These are phyloP conservation scores for Mycena haematopus DNA, from an alignment of 768 basidiomycete genomes.

Conservation along the genomic window DNA sequence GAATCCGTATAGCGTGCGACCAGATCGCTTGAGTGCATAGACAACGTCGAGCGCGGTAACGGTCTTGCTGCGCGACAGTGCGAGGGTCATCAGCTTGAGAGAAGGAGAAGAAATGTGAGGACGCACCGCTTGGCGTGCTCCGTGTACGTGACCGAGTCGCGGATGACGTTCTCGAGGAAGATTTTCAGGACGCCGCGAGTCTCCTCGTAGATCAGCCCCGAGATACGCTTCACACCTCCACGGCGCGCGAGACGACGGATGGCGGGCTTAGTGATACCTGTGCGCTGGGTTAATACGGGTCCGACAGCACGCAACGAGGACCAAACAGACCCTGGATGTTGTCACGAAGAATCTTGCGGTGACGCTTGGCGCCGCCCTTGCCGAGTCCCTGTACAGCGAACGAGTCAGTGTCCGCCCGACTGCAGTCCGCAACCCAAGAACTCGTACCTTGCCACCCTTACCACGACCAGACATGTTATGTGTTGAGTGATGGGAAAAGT, in stretches of 20 bases:
- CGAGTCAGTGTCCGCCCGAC: not conserved
- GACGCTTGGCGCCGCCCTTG: not conserved
- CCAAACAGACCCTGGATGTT: not conserved
- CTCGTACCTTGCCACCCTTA: slow-evolving; percentile 84
- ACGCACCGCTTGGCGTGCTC: slow-evolving; percentile 86
- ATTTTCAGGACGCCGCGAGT: slow-evolving; percentile 94
- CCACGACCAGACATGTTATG: slow-evolving; percentile 90
- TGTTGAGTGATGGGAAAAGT: slow-evolving; percentile 22
- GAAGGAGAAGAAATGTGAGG: not conserved
- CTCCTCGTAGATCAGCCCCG: slow-evolving; percentile 47
- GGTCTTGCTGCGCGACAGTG: slow-evolving; percentile 55
- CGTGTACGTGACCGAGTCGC: slow-evolving; percentile 73
- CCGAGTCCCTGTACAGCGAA: not conserved
- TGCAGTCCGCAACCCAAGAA: not conserved
- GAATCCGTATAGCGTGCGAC: slow-evolving; percentile 92
- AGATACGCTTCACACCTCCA: slow-evolving; percentile 98
- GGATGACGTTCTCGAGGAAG: slow-evolving; percentile 91
- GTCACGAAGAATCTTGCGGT: slow-evolving; percentile 1
- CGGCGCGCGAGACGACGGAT: slow-evolving; percentile 93
- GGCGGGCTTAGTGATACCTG: slow-evolving; percentile 83
- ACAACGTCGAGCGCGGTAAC: slow-evolving; percentile 95
- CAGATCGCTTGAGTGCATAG: slow-evolving; percentile 84
- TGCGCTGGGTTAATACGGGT: not conserved
- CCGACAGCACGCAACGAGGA: not conserved
- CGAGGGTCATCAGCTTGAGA: not conserved